Evolutionary conservation across 2,329 filamentous ascomycete species (phyloP), one percentile per base, ranked within the genome.

Genomic region (Apiospora phragmitis): DNA sequence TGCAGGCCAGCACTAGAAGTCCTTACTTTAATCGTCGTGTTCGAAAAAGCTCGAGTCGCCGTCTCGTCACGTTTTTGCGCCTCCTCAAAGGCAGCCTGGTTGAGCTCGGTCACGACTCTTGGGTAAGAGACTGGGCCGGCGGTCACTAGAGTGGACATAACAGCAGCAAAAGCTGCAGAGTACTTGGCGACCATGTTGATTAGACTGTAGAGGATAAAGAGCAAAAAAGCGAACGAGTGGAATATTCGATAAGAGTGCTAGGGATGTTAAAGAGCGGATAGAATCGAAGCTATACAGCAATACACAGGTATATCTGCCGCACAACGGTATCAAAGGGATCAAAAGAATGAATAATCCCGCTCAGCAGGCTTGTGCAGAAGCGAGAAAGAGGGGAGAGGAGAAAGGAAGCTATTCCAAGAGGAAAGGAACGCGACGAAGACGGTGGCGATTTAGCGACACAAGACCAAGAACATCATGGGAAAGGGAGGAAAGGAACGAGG

Each of bases 51-150:
- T 65, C 80, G 80, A 1, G 79, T 83, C 16, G 83, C 83, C n/a
- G 80, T 83, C 68, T 78, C 75, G 72, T 85, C 83, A 43, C 79
- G 77, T 70, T 80, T 78, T 35, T 85, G 83, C 26, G 83, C 83
- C 74, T 85, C 81, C 51, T 79, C 79, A 68, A 82, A 82, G 41
- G 83, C 82, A 47, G 76, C 77, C 71, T 81, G 77, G 65, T 85
- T 76, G 38, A 84, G 76, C 51, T 79, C 73, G 32, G 77, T 71
- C 42, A 84, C 82, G 5, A 75, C 73, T 43, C 80, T 75, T 24
- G 43, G 70, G 43, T 73, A 69, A n/a, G 77, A 65, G 6, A 72
- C 67, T 7, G 77, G 77, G 29, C 74, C 74, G 43, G 78, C 75
- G 24, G 51, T 38, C 7, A 47, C 70, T 35, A 69, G 42, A 12